Evolutionary conservation across 805 yeast species (phyloP).

Genomic region (Nakazawaea populi): DNA sequence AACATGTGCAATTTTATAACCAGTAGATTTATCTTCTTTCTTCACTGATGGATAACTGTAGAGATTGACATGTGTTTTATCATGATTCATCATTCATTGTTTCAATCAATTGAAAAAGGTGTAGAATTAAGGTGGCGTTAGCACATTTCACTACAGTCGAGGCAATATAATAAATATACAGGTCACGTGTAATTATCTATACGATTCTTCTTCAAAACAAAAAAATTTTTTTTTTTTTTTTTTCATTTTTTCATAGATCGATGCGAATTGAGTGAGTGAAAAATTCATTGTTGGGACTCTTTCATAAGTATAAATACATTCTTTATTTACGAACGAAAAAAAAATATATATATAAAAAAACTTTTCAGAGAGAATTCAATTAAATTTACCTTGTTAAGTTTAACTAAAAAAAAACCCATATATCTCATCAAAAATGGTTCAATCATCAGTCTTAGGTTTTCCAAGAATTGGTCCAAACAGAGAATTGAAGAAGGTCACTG

Average conservation of each 20-base stretch:
- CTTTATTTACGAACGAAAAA: background rate
- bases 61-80: too few species aligned
- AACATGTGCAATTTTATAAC: too few species aligned
- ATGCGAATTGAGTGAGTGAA: background rate
- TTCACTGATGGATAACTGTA: too few species aligned
- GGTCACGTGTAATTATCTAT: background rate
- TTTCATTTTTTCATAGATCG: background rate
- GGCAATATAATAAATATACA: too few species aligned
- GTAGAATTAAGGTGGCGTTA: too few species aligned
- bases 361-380: background rate
- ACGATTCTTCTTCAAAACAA: too few species aligned
- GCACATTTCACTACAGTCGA: too few species aligned
- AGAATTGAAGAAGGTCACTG: constrained; percentile 98
- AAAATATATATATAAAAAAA: too few species aligned
- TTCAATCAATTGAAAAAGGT: too few species aligned
- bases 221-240: too few species aligned
- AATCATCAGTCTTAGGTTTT: constrained; percentile 97
- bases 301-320: background rate
- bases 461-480: constrained; percentile 99
- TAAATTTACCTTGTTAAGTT: background rate
- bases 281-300: background rate
- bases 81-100: too few species aligned
- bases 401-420: background rate
- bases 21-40: too few species aligned
- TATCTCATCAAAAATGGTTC: constrained; percentile 62